These are phyloP conservation scores for Paramecium bursaria DNA, from an alignment of 73 alveolate species.

Conservation along the genomic window DNA sequence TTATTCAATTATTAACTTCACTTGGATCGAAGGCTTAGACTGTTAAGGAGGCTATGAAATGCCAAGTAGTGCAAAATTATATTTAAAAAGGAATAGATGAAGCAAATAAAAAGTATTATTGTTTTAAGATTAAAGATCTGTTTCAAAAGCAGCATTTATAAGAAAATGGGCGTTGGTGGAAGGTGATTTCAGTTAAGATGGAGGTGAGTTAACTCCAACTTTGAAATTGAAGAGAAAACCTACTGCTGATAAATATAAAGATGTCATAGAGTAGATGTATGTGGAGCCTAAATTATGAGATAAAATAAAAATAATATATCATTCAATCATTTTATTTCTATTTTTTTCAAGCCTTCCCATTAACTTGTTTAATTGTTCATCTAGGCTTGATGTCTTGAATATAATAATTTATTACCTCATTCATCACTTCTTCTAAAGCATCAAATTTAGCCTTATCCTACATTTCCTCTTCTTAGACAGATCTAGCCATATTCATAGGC, in stretches of 20 bases:
- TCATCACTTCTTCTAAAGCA: slow-evolving; percentile 7
- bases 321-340: too few relatives aligned
- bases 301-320: background rate
- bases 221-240: slow-evolving; percentile 84
- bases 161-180: slow-evolving; percentile 38
- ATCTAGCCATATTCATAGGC: slow-evolving; percentile 66
- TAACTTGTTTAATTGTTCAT: too few relatives aligned
- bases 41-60: slow-evolving; percentile 75
- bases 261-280: slow-evolving; percentile 79
- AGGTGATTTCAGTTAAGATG: slow-evolving; percentile 81
- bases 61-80: slow-evolving; percentile 63
- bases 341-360: too few relatives aligned
- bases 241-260: slow-evolving; percentile 74
- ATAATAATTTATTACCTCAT: background rate
- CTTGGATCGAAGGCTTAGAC: slow-evolving; percentile 59
- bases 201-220: slow-evolving; percentile 91
- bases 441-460: slow-evolving; percentile 45
- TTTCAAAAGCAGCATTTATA: too few relatives aligned
- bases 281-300: slow-evolving; percentile 71
- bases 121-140: slow-evolving; percentile 73
- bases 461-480: slow-evolving; percentile 50
- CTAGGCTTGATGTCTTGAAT: background rate
- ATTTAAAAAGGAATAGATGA: slow-evolving; percentile 77
- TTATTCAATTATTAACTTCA: background rate
- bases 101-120: slow-evolving; percentile 71